Base-by-base conservation (phyloP, 2,329 filamentous ascomycete genomes). In the Pseudocercospora vitis region DNA sequence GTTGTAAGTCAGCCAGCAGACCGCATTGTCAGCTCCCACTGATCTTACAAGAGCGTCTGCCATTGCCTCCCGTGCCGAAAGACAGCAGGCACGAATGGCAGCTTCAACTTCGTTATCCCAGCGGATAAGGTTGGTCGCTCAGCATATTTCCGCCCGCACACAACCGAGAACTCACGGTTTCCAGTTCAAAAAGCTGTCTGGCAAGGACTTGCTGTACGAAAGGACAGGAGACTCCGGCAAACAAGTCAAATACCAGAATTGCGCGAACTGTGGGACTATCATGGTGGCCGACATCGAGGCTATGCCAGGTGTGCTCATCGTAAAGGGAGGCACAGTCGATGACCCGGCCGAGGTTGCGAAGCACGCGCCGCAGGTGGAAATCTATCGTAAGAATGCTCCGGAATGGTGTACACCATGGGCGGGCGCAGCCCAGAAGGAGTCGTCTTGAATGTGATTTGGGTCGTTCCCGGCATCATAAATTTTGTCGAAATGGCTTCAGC, bases 241-340 rank as follows among this genome's bases (percentile, higher is more conserved):
- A 48, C 31, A 57, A 19, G 61, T 70, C 26, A 62, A 63, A 7
- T 68, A 70, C 53, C 52, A 60, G 32, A 65, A 65, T 19, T 69
- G 66, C 33, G 60, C 48, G 3, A 68, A 58, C 19, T 70, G 68
- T 55, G 63, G 59, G 12, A 63, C 59, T 7, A 56, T 69, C 33
- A 64, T 70, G 54, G 58, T 44, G 16, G 67, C 65, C 4, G 52
- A 64, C 32, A 56, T 54, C 7, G 62, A 66, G 5, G 61, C 57
- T 4, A 48, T 66, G 51, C 56, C 57, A 0, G 67, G 62, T 14
- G 29, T 68, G 7, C 58, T 55, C 9, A 65, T 69, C 31, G 52
- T 70, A 42, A 70, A 70, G 58, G 60, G 60, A 8, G 68, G 68
- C 3, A 69, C 68, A 7, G 45, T 71, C 14, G 68, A 70, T 35